Evolutionary conservation across 805 yeast genomes (phyloP).

Genomic region (Allodekkera sacchari): DNA sequence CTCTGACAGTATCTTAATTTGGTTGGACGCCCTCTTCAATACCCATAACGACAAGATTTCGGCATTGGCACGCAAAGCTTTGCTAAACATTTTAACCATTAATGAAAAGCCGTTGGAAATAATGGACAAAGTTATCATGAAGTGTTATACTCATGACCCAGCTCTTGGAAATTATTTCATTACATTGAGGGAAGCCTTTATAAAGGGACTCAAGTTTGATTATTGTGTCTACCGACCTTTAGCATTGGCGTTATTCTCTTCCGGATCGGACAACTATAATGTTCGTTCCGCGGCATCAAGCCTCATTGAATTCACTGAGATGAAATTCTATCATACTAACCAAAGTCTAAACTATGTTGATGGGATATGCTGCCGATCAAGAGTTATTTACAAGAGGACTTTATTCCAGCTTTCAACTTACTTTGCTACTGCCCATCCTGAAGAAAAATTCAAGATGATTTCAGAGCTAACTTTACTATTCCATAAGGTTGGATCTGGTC

Average conservation of each 20-base stretch:
- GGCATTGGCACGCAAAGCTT: conserved; percentile 60
- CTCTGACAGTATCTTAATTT: conserved; percentile 53
- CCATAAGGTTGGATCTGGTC: conserved; percentile 46
- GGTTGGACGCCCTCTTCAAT: conserved; percentile 72
- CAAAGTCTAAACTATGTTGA: conserved; percentile 55
- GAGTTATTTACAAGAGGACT: conserved; percentile 81
- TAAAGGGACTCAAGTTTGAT: conserved; percentile 39
- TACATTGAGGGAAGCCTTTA: conserved; percentile 58
- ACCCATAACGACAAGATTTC: conserved; percentile 50
- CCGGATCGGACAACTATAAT: conserved; percentile 63
- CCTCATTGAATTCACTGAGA: conserved; percentile 61
- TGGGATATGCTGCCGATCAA: conserved; percentile 63
- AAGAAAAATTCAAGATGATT: conserved; percentile 52
- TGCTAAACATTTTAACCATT: conserved; percentile 53
- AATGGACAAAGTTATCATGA: conserved; percentile 52
- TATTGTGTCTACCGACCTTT: conserved; percentile 57
- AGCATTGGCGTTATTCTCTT: conserved; percentile 68
- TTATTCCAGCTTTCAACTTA: conserved; percentile 70
- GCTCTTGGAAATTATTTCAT: conserved; percentile 65
- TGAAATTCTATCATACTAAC: conserved; percentile 44
- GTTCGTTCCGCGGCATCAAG: conserved; percentile 68
- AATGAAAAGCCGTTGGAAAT: conserved; percentile 50
- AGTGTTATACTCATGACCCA: conserved; percentile 55
- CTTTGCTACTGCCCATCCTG: conserved; percentile 55
- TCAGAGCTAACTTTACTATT: conserved; percentile 67